A percentile compares a stretch with the other conserved stretches of the same genome.
These are phyloP conservation scores for Noccaea caerulescens DNA, from an alignment of 345 rosid species.

Conservation along the genomic window DNA sequence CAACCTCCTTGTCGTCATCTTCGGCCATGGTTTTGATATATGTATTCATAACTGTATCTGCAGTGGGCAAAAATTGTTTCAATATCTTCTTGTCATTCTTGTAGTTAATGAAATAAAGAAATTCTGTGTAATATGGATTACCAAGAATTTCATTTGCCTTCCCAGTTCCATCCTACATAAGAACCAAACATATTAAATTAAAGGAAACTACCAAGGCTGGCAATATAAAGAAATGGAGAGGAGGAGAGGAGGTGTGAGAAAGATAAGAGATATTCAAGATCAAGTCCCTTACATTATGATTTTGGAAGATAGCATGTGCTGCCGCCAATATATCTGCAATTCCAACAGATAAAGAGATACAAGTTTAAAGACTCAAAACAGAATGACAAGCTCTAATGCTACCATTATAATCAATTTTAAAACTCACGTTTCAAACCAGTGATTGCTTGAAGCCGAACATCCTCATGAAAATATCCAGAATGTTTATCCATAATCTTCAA, in stretches of 20 bases:
- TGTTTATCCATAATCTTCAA: conserved; percentile 80
- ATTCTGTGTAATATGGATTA: conserved; percentile 36
- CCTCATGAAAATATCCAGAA: conserved; percentile 95
- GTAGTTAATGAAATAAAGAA: conserved; percentile 11
- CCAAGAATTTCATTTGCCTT: conserved; percentile 85
- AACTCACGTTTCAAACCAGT: conserved; percentile 83
- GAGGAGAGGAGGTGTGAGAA: background rate
- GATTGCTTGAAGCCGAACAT: conserved; percentile 96
- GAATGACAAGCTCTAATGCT: conserved; percentile 13
- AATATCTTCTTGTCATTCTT: conserved; percentile 24
- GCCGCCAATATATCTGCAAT: conserved; percentile 85
- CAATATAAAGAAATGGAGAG: background rate
- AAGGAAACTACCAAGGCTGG: conserved; percentile 10
- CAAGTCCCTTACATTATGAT: conserved; percentile 67
- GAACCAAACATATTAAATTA: conserved; percentile 29
- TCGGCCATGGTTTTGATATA: conserved; percentile 82
- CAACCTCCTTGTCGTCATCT: conserved; percentile 98
- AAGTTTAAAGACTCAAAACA: conserved; percentile 22
- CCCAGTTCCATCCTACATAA: conserved; percentile 70
- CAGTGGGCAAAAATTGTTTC: conserved; percentile 34
- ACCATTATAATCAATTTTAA: conserved; percentile 6
- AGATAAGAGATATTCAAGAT: conserved; percentile 23
- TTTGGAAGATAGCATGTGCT: conserved; percentile 80
- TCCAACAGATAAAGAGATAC: conserved; percentile 34
- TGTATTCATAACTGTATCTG: conserved; percentile 81